Evolutionary conservation across 192 early-diverging fungal species (phyloP).

Genomic region (Geranomyces variabilis): DNA sequence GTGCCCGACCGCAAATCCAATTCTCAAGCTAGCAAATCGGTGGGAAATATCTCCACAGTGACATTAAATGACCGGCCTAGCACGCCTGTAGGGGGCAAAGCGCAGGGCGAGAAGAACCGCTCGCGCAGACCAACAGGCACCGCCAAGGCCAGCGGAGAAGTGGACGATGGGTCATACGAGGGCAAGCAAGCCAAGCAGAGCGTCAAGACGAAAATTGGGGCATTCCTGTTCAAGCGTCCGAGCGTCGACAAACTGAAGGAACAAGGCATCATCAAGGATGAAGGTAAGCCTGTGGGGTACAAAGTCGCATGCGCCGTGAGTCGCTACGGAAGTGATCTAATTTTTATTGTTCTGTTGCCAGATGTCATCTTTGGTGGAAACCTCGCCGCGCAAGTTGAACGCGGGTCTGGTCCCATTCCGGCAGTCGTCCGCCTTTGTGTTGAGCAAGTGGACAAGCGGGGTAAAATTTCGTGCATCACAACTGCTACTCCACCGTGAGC

Average conservation of each 20-base stretch:
- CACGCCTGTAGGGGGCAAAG: neutral
- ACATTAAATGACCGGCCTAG: neutral
- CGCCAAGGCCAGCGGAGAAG: slow-evolving; percentile 6
- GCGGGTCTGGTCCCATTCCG: slow-evolving; percentile 39
- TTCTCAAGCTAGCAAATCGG: neutral
- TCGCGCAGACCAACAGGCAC: neutral
- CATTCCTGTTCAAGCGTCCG: slow-evolving; percentile 45
- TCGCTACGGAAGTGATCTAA: slow-evolving; percentile 1
- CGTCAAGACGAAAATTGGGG: slow-evolving; percentile 42
- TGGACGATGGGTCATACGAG: slow-evolving; percentile 17
- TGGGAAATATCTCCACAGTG: neutral
- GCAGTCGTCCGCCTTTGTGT: slow-evolving; percentile 47
- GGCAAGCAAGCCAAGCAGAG: slow-evolving; percentile 32
- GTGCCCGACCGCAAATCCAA: neutral
- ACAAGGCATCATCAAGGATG: slow-evolving; percentile 30
- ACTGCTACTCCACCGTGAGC: neutral
- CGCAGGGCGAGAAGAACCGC: neutral
- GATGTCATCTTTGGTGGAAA: slow-evolving; percentile 49
- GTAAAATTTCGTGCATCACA: slow-evolving; percentile 5
- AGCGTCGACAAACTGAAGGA: slow-evolving; percentile 42
- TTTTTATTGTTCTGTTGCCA: neutral
- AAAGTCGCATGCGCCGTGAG: neutral
- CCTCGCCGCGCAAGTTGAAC: slow-evolving; percentile 42
- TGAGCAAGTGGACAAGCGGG: slow-evolving; percentile 46
- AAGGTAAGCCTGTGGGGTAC: slow-evolving; percentile 17